Evolutionary conservation across 305 asterid genomes (phyloP).

Genomic region (Ruellia speciosa): DNA sequence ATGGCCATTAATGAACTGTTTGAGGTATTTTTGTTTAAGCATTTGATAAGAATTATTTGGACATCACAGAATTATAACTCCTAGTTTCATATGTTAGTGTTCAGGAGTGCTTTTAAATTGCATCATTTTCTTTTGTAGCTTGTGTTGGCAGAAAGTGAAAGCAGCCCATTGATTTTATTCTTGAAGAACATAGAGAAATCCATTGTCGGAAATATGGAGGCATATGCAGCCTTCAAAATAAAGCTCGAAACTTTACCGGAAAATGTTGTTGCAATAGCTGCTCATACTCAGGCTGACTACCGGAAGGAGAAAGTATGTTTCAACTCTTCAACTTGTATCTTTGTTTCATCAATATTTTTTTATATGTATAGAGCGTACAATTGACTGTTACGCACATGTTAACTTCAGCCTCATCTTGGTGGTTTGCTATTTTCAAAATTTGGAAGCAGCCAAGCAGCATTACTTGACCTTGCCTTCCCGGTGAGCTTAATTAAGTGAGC

Average conservation of each 20-base stretch:
- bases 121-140: constrained; percentile 41
- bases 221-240: constrained; percentile 44
- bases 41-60: constrained; percentile 2
- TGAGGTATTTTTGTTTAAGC: constrained; percentile 39
- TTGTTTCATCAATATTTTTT: not conserved
- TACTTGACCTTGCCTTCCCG: constrained; percentile 62
- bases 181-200: constrained; percentile 77
- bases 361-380: not conserved
- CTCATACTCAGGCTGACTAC: constrained; percentile 62
- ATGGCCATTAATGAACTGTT: constrained; percentile 55
- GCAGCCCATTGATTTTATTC: constrained; percentile 50
- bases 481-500: constrained; percentile 31
- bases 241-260: constrained; percentile 64
- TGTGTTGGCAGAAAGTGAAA: constrained; percentile 54
- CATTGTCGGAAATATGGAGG: constrained; percentile 52
- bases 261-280: constrained; percentile 64
- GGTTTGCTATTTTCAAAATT: constrained; percentile 61
- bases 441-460: constrained; percentile 59
- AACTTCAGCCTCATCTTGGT: constrained; percentile 56
- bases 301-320: constrained; percentile 62
- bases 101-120: not conserved
- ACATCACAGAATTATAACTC: not conserved
- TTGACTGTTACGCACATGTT: constrained; percentile 15
- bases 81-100: constrained; percentile 10
- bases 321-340: not conserved